Evolutionary conservation across 768 basidiomycete genomes (phyloP).

Genomic region (Tulasnella sp.): DNA sequence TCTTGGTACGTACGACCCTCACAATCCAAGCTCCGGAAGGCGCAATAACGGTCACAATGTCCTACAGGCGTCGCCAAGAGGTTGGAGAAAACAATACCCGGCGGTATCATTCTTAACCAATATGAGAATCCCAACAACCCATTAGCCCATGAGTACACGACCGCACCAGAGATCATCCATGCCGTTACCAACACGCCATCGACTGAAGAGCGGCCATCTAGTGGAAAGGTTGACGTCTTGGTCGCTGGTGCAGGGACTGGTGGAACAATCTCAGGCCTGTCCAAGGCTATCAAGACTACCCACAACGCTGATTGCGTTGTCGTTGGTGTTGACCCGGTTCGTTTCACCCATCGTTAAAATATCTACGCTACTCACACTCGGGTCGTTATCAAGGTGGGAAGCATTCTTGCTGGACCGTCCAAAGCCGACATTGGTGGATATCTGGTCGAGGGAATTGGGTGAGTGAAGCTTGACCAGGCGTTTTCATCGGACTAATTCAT

Average conservation of each 20-base stretch:
- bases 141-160: slow-evolving; percentile 78
- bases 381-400: slow-evolving; percentile 51
- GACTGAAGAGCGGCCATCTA: slow-evolving; percentile 44
- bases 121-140: slow-evolving; percentile 63
- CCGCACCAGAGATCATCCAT: slow-evolving; percentile 84
- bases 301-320: slow-evolving; percentile 64
- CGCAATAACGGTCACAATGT: slow-evolving; percentile 32
- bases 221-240: slow-evolving; percentile 66
- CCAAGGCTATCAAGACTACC: slow-evolving; percentile 61
- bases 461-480: slow-evolving; percentile 16
- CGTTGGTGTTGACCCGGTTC: slow-evolving; percentile 83
- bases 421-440: slow-evolving; percentile 44
- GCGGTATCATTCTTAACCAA: slow-evolving; percentile 87
- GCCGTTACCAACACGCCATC: slow-evolving; percentile 57
- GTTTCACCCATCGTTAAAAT: slow-evolving; percentile 23
- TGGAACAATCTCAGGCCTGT: slow-evolving; percentile 83
- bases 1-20: slow-evolving; percentile 52
- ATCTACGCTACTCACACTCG: background rate
- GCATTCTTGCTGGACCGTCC: slow-evolving; percentile 62
- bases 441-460: slow-evolving; percentile 88
- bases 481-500: background rate
- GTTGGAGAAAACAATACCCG: slow-evolving; percentile 63
- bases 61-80: slow-evolving; percentile 65
- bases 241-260: slow-evolving; percentile 88
- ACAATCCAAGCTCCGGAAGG: slow-evolving; percentile 54